A percentile compares a stretch with the other conserved stretches of the same genome.
phyloP scores from a whole-genome alignment of 2,329 filamentous ascomycete species.

The Truncatella angustata region DNA sequence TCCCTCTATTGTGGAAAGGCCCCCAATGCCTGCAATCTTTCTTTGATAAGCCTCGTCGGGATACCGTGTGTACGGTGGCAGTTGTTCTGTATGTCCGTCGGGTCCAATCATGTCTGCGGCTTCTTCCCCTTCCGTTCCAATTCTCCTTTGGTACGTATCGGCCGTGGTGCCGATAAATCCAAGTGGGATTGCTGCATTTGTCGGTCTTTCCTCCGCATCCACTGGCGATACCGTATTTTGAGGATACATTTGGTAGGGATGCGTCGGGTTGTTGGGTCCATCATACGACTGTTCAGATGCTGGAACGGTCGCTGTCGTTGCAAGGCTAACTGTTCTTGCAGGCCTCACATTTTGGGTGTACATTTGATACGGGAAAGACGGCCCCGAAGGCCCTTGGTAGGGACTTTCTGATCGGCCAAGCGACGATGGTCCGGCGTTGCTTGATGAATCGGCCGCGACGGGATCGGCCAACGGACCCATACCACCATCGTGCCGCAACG shows the following conservation, averaged over 20 bases:
- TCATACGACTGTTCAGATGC: slow-evolving; percentile 57
- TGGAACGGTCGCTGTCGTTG: slow-evolving; percentile 68
- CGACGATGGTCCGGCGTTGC: slow-evolving; percentile 30
- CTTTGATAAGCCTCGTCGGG: slow-evolving; percentile 67
- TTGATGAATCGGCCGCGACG: slow-evolving; percentile 26
- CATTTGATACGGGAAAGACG: slow-evolving; percentile 82
- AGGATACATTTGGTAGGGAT: slow-evolving; percentile 84
- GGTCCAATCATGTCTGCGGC: slow-evolving; percentile 83
- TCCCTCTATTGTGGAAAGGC: slow-evolving; percentile 12
- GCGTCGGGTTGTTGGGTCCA: slow-evolving; percentile 66
- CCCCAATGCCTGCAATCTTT: slow-evolving; percentile 44
- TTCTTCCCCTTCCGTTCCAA: slow-evolving; percentile 82
- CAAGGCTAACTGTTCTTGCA: slow-evolving; percentile 57
- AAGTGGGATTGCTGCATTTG: slow-evolving; percentile 55
- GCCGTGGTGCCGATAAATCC: slow-evolving; percentile 70
- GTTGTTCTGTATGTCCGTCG: slow-evolving; percentile 84
- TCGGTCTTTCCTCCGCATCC: slow-evolving; percentile 36
- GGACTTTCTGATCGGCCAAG: slow-evolving; percentile 51
- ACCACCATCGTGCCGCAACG: slow-evolving; percentile 51
- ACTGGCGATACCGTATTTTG: slow-evolving; percentile 68
- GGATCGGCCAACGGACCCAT: slow-evolving; percentile 26
- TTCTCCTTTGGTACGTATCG: slow-evolving; percentile 67
- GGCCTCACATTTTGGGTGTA: slow-evolving; percentile 69
- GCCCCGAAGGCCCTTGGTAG: slow-evolving; percentile 67
- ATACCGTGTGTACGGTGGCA: slow-evolving; percentile 89